phyloP scores from a whole-genome alignment of 148 eudicot species.

The Drosera capensis region DNA sequence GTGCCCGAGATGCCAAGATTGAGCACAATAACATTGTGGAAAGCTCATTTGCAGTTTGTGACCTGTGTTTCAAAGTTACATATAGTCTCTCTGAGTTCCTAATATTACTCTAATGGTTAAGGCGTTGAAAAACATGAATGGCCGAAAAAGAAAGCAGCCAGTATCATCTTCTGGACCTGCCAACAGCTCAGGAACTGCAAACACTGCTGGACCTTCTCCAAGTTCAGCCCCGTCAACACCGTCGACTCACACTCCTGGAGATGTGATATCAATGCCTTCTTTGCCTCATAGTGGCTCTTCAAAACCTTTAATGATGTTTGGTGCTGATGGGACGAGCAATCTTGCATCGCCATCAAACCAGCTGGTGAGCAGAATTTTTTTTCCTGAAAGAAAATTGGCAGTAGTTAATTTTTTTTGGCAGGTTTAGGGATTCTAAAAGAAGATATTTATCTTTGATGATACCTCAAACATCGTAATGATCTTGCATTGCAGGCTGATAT shows the following conservation, averaged over 20 bases:
- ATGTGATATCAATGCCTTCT: conserved; percentile 76
- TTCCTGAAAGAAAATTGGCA: not conserved
- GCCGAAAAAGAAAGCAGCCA: conserved; percentile 86
- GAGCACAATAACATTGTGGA: not conserved
- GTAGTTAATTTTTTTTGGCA: not conserved
- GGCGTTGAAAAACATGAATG: conserved; percentile 68
- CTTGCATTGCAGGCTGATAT: conserved; percentile 72
- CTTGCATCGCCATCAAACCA: conserved; percentile 66
- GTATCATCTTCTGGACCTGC: conserved; percentile 92
- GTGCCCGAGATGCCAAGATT: too few species aligned
- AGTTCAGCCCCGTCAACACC: conserved; percentile 94
- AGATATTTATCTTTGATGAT: not conserved
- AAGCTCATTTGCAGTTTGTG: not conserved
- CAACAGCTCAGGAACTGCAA: conserved; percentile 94
- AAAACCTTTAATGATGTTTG: conserved; percentile 64
- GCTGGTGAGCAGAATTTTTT: conserved; percentile 36
- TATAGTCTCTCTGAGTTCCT: conserved; percentile 9
- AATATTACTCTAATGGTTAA: conserved; percentile 19
- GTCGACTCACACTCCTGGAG: conserved; percentile 87
- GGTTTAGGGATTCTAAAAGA: not conserved
- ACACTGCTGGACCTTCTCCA: conserved; percentile 92
- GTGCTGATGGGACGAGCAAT: conserved; percentile 38
- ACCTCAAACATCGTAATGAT: conserved; percentile 35
- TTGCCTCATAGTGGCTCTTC: conserved; percentile 41
- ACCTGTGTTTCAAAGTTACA: not conserved